phyloP scores from a whole-genome alignment of 441 rosid species.

The Syzygium malaccense region DNA sequence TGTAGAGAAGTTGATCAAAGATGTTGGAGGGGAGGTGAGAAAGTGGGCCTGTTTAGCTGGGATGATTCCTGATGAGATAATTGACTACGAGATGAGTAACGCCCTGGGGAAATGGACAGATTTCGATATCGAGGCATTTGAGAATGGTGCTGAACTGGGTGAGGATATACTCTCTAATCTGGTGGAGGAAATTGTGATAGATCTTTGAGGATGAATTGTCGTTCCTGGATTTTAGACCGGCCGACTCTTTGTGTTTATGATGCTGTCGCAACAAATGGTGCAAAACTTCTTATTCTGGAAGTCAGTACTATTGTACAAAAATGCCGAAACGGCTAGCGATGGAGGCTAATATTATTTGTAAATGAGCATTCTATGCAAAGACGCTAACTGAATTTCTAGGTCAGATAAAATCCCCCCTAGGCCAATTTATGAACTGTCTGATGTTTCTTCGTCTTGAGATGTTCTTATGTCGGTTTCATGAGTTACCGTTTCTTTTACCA shows the following conservation, averaged over 20 bases:
- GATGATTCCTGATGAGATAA: conserved; percentile 46
- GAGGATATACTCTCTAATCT: conserved; percentile 41
- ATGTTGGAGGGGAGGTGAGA: conserved; percentile 39
- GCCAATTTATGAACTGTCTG: not conserved
- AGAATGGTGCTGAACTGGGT: conserved; percentile 48
- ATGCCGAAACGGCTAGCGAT: not conserved
- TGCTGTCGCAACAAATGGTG: not conserved
- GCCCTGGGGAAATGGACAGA: conserved; percentile 64
- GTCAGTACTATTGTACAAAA: not conserved
- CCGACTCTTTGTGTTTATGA: not conserved
- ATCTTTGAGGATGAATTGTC: conserved; percentile 16
- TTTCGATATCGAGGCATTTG: conserved; percentile 46
- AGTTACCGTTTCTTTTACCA: not conserved
- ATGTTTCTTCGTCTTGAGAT: not conserved
- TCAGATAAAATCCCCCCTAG: not conserved
- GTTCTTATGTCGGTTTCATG: not conserved
- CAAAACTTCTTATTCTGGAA: not conserved
- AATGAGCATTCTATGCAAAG: not conserved
- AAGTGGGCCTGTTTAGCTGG: conserved; percentile 39
- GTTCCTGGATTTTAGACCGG: not conserved
- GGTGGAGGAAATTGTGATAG: conserved; percentile 52
- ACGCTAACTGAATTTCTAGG: not conserved
- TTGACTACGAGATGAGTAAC: conserved; percentile 46
- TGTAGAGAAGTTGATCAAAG: conserved; percentile 26
- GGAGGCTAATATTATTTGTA: not conserved